Evolutionary conservation across 2,329 filamentous ascomycete species (phyloP).

Genomic region (Fusarium sp.): DNA sequence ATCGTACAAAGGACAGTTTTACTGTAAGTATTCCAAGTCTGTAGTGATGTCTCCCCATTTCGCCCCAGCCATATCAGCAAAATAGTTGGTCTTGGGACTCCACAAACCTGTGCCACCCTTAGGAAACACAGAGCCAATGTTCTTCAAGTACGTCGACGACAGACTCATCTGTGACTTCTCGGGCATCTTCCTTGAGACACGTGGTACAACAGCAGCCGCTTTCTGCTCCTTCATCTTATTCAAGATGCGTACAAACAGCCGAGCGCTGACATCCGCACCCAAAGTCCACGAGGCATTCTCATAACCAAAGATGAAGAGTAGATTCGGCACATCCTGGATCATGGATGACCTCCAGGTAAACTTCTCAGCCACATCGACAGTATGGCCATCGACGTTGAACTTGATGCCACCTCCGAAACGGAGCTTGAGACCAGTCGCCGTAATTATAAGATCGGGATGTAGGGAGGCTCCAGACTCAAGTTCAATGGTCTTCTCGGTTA

Average conservation of each 20-base stretch:
- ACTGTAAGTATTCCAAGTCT: conserved; percentile 32
- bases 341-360: conserved; percentile 71
- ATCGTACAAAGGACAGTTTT: too few species aligned
- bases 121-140: conserved; percentile 57
- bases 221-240: conserved; percentile 61
- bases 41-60: conserved; percentile 49
- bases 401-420: conserved; percentile 65
- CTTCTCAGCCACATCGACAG: conserved; percentile 57
- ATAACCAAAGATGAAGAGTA: conserved; percentile 70
- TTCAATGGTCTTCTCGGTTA: conserved; percentile 58
- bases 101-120: conserved; percentile 57
- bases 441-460: conserved; percentile 71
- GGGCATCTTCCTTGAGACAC: conserved; percentile 54
- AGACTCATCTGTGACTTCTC: conserved; percentile 58
- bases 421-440: conserved; percentile 72
- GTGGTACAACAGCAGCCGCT: conserved; percentile 58
- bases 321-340: conserved; percentile 72
- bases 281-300: conserved; percentile 72
- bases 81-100: conserved; percentile 50
- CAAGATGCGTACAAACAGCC: conserved; percentile 63
- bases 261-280: conserved; percentile 66
- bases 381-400: conserved; percentile 63
- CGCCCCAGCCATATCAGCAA: conserved; percentile 47
- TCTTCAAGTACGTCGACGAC: conserved; percentile 64
- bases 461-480: conserved; percentile 60